Evolutionary conservation across 2,329 filamentous ascomycete species (phyloP), one percentile per base, ranked within the genome.

Genomic region (Arachnopeziza araneosa): DNA sequence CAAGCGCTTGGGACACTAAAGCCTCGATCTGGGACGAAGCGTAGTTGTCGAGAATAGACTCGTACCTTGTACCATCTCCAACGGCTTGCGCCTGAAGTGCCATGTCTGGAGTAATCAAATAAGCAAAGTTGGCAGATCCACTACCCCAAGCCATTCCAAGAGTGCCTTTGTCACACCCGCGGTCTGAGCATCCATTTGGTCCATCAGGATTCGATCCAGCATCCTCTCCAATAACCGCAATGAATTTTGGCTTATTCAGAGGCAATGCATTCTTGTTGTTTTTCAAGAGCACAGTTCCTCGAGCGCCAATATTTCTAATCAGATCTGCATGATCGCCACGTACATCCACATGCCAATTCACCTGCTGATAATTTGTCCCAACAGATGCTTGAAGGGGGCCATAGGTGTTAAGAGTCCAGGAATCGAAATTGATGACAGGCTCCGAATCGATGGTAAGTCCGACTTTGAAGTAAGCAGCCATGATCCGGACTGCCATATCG

Each of bases 401-500:
- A 66, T 83, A 89, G 0, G 89, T 93, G 67, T 93, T 86, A 1
- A 79, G 76, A 0, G 88, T 91, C 93, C 93, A 98, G 5, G 91
- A 91, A 68, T 88, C 88, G 76, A 97, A 96, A 80, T 93, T 98
- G 74, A 90, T 85, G 0, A 75, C 73, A 36, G 69, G 66, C 36
- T 72, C 67, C 9, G 26, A 30, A 57, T 71, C 56, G 77, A 85
- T 66, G 0, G 77, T 80, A 63, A 80, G 78, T 56, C 84, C 84
- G 48, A 87, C 83, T 74, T 88, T 88, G 77, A 87, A 89, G 71
- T 83, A 85, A 50, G 85, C 79, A 5, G 86, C 80, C 84, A 89
- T 87, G 71, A 89, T 96, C 68, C 95, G 86, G 74, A 91, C 88
- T 5, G 85, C 90, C 88, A 96, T 96, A 71, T 98, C 95, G 67